Base-by-base conservation (phyloP, 2,329 filamentous ascomycete genomes). In the Cladosporium austrohemisphaericum region DNA sequence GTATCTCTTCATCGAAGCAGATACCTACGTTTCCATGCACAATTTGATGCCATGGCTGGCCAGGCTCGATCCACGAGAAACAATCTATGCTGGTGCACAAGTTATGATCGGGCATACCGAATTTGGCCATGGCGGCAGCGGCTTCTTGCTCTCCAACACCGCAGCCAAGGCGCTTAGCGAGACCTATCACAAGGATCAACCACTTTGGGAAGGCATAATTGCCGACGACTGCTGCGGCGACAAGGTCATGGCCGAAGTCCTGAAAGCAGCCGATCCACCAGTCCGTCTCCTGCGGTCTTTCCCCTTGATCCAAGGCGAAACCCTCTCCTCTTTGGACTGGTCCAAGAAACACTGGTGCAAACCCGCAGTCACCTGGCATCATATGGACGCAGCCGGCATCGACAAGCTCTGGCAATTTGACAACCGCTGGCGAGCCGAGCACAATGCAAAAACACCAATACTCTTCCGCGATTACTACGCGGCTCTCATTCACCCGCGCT, bases 1-100 rank as follows among this genome's bases (percentile, higher is more conserved):
- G 79, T 83, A 74, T 52, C 67, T 80, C 49, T 83, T 83, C 60
- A 73, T 80, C 38, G 79, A 81, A 55, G 73, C 76, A 0, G 75
- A 79, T 57, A 79, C 75, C 33, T 76, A 70, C 50, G 53, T 72
- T 5, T 62, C 67, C 7, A 70, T 66, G 65, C 58, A 65, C 28
- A 70, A 68, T 20, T 44, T 71, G 20, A 72, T 75, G 44, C 70
- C 69, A 4, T 71, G 76, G 51, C 65, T 78, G 5, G 64, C 65
- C 13, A 70, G 66, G 13, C 70, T 75, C 50, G 68, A 77, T 46
- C 68, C 72, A 2, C 59, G 61, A 5, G 52, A 56, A 7, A 65
- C 68, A 11, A 55, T 71, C 2, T 78, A 77, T 56, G 69, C 76
- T 53, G 74, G 74, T 1, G 74, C 72, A 6, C 72, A 73, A 26